Conservation (phyloP, 106 monocot genomes). For the Dendrobium nobile region DNA sequence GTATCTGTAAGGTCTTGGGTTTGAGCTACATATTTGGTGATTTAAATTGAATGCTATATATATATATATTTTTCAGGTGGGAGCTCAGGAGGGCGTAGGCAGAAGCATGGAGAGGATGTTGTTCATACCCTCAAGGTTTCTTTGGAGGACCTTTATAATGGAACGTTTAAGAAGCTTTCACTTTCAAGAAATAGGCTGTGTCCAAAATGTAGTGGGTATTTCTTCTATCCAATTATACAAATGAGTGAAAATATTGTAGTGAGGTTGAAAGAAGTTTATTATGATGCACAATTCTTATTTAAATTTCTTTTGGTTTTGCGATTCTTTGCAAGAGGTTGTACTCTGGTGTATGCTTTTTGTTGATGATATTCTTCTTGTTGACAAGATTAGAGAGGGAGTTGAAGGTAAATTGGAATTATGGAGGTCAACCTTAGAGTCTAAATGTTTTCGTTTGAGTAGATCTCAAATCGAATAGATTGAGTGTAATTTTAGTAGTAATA, state of each 20-base stretch:
- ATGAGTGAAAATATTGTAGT: not conserved
- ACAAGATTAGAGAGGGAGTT: too few relatives aligned
- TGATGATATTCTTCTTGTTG: too few relatives aligned
- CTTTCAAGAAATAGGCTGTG: conserved; percentile 43
- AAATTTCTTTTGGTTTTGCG: not conserved
- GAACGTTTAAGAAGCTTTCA: conserved; percentile 39
- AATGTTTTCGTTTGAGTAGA: too few relatives aligned
- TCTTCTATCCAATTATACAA: not conserved
- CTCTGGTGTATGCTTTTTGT: too few relatives aligned
- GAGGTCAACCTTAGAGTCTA: too few relatives aligned
- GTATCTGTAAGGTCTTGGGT: too few relatives aligned
- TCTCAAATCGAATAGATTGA: too few relatives aligned
- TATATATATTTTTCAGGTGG: too few relatives aligned
- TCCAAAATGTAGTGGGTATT: conserved; percentile 59
- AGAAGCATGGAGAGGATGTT: conserved; percentile 45
- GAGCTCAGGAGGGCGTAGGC: conserved; percentile 37
- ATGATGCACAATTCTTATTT: not conserved
- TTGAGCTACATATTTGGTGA: too few relatives aligned
- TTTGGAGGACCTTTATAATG: conserved; percentile 61
- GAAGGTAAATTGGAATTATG: too few relatives aligned
- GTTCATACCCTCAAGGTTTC: conserved; percentile 43
- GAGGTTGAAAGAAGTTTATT: not conserved
- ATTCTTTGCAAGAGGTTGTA: too few relatives aligned
- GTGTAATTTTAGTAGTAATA: too few relatives aligned
- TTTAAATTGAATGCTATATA: not conserved